These are phyloP conservation scores for Ophiognomonia clavigignenti-juglandacearum DNA, from an alignment of 2,329 filamentous ascomycete genomes.

Conservation along the genomic window DNA sequence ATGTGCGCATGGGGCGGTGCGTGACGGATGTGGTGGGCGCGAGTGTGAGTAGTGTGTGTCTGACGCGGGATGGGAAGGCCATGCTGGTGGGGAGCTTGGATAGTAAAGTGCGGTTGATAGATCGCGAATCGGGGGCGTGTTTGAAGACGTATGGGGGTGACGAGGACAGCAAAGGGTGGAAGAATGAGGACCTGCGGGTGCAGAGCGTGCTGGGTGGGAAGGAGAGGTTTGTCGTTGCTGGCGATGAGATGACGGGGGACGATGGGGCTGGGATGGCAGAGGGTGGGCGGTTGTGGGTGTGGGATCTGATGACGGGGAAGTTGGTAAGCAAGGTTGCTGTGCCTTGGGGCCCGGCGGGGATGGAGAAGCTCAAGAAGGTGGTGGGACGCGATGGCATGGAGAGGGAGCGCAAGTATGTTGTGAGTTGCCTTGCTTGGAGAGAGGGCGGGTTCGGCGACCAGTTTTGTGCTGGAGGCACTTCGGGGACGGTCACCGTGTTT, in stretches of 20 bases:
- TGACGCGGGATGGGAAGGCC: constrained; percentile 69
- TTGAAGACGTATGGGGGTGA: constrained; percentile 64
- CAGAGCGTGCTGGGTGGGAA: constrained; percentile 69
- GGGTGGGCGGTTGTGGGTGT: constrained; percentile 65
- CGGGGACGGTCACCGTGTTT: constrained; percentile 61
- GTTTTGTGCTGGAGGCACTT: constrained; percentile 62
- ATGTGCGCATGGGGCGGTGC: constrained; percentile 69
- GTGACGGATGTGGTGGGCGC: constrained; percentile 66
- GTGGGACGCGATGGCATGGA: constrained; percentile 57
- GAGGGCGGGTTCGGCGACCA: constrained; percentile 59
- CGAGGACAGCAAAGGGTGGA: constrained; percentile 30
- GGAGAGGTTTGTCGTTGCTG: constrained; percentile 74
- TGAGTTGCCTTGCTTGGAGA: constrained; percentile 60
- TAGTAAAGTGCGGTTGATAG: constrained; percentile 73
- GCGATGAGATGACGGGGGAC: constrained; percentile 59
- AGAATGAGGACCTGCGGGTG: constrained; percentile 69
- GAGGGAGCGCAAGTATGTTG: constrained; percentile 53
- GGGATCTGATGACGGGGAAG: constrained; percentile 77
- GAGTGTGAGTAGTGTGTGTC: constrained; percentile 68
- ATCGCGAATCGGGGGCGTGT: constrained; percentile 67
- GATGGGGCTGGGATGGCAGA: constrained; percentile 26
- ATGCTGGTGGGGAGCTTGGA: constrained; percentile 73
- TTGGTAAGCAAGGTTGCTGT: constrained; percentile 57
- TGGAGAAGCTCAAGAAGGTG: constrained; percentile 43
- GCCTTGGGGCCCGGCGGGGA: constrained; percentile 50